Evolutionary conservation across 495 filamentous ascomycete genomes (phyloP).

Genomic region (Neurospora tetrasperma): DNA sequence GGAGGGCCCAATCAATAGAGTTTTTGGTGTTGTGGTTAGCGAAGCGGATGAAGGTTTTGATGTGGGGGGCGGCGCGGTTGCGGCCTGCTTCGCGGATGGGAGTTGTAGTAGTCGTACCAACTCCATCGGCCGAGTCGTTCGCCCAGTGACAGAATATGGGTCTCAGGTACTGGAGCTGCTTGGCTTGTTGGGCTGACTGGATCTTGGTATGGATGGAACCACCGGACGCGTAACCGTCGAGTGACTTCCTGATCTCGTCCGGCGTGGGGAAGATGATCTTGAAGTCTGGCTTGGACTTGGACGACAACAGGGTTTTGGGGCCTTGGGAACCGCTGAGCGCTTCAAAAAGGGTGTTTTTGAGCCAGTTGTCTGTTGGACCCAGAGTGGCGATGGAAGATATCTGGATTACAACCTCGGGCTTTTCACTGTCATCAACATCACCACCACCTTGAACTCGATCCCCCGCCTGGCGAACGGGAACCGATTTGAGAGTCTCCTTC

Average conservation of each 20-base stretch:
- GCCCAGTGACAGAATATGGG: constrained; percentile 68
- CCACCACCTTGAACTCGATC: background rate
- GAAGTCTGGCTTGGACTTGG: constrained; percentile 21
- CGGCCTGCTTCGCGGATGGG: constrained; percentile 39
- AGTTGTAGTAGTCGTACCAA: background rate
- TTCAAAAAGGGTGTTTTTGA: constrained; percentile 53
- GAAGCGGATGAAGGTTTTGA: constrained; percentile 84
- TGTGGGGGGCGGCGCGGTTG: constrained; percentile 76
- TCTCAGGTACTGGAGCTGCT: constrained; percentile 64
- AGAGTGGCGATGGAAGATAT: constrained; percentile 79
- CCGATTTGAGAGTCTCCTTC: constrained; percentile 43
- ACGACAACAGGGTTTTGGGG: background rate
- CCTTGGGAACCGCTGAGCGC: constrained; percentile 28
- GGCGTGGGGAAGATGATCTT: constrained; percentile 73
- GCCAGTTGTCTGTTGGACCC: constrained; percentile 64
- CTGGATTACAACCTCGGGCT: constrained; percentile 59
- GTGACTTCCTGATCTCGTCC: constrained; percentile 62
- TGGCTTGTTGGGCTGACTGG: constrained; percentile 53
- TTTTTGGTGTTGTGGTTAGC: constrained; percentile 45
- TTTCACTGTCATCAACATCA: background rate
- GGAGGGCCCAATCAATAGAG: constrained; percentile 87
- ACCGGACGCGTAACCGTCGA: constrained; percentile 73
- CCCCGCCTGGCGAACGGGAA: constrained; percentile 28
- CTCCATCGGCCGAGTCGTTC: constrained; percentile 34
- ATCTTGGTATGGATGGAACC: constrained; percentile 75